Evolutionary conservation across 2,329 filamentous ascomycete genomes (phyloP), one percentile per base, ranked within the genome.

Genomic region (Talaromyces verruculosus): DNA sequence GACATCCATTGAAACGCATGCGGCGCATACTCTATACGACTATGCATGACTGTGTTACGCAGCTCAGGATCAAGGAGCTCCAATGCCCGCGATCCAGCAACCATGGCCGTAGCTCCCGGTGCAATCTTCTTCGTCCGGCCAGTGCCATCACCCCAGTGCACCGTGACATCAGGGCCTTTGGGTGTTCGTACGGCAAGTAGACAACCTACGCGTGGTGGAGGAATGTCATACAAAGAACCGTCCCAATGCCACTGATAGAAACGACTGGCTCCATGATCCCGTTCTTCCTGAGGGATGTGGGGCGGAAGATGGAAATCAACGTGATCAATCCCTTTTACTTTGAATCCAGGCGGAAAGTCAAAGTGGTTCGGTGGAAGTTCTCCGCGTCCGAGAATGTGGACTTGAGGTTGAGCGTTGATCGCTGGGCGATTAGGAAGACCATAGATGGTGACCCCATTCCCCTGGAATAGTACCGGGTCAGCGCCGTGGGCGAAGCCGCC

Each of bases 171-270:
- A 5, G 70, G 69, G 0, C 76, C 76, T 61, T 75, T 75, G n/a
- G 76, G 76, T 7, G 73, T 76, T 22, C 72, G 65, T 10, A 78
- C 77, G 10, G 76, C 75, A n/a, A 78, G 71, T 28, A 78, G 67
- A 63, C 75, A 77, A 41, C 76, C 76, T 2, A 78, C 75, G 10
- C 76, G 69, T 7, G 76, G 75, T 55, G 76, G 77, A 10, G 75
- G 75, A 51, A 77, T 78, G 47, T 70, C 68, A 67, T 78, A 78
- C 30, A 78, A 67, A 1, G 76, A 59, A 19, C 71, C 76, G 66
- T 78, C 76, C 68, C 75, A 78, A 65, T 78, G 76, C 76, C 76
- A 78, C 57, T 76, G 75, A 64, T 77, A 77, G 64, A 78, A 78
- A 2, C 76, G 69, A 39, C 72, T 74, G 39, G 73, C 71, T 4